These are phyloP conservation scores for Tilletiopsis washingtonensis DNA, from an alignment of 1,284 basidiomycete genomes.

Conservation along the genomic window DNA sequence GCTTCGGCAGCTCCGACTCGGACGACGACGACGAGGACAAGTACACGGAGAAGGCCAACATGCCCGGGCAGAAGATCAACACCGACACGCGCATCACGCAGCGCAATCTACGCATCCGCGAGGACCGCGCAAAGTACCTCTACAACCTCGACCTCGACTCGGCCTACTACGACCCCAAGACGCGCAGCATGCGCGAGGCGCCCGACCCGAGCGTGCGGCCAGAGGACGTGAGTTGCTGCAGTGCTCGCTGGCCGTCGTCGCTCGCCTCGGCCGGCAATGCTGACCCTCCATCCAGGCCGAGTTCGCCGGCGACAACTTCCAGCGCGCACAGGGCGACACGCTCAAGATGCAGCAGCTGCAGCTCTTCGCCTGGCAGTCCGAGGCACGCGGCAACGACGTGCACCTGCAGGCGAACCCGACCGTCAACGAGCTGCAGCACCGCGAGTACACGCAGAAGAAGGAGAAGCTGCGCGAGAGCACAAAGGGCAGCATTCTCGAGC, in stretches of 20 bases:
- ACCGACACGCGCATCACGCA: conserved; percentile 97
- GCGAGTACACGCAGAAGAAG: conserved; percentile 84
- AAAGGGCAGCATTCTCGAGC: conserved; percentile 55
- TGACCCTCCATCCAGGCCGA: conserved; percentile 50
- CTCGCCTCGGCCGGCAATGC: background rate
- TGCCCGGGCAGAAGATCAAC: conserved; percentile 94
- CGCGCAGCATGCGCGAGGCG: conserved; percentile 97
- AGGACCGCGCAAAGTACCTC: conserved; percentile 98
- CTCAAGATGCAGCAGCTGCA: conserved; percentile 82
- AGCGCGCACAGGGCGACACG: conserved; percentile 81
- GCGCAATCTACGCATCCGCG: conserved; percentile 93
- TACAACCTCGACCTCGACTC: conserved; percentile 91
- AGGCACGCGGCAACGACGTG: conserved; percentile 83
- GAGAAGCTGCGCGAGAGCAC: conserved; percentile 78
- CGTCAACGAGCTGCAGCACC: conserved; percentile 76
- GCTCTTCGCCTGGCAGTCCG: conserved; percentile 94
- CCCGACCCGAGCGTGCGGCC: conserved; percentile 66
- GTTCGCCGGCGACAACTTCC: conserved; percentile 95
- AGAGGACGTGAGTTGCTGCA: conserved; percentile 62
- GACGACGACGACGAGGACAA: conserved; percentile 45
- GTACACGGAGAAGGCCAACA: conserved; percentile 93
- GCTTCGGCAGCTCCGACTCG: conserved; percentile 78
- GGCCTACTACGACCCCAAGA: conserved; percentile 99
- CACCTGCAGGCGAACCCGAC: conserved; percentile 95
- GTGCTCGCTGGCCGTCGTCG: no score